Conservation (phyloP, 2,329 filamentous ascomycete genomes). For the Hypoxylon rubiginosum region DNA sequence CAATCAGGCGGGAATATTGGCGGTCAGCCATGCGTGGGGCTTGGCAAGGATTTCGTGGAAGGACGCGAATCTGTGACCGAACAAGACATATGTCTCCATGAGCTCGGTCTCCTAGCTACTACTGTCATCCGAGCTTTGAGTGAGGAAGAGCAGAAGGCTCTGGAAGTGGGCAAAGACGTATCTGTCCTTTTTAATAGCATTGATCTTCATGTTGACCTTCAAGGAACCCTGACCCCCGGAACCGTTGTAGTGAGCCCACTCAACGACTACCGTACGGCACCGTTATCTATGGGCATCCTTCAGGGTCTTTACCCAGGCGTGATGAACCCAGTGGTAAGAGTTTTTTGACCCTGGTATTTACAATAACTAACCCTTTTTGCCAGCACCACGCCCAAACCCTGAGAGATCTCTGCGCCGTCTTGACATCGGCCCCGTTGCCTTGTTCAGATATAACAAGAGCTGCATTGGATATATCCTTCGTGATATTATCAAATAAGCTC, state of each 20-base stretch:
- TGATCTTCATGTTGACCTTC: neutral
- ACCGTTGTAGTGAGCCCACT: conserved; percentile 35
- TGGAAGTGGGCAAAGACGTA: conserved; percentile 43
- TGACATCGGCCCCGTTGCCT: conserved; percentile 25
- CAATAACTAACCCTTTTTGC: conserved; percentile 9
- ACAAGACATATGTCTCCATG: conserved; percentile 48
- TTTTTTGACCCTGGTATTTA: neutral
- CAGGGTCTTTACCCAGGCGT: conserved; percentile 49
- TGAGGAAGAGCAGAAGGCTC: conserved; percentile 46
- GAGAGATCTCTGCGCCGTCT: conserved; percentile 32
- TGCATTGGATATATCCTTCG: conserved; percentile 46
- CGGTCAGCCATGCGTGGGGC: conserved; percentile 22
- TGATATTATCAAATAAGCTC: conserved; percentile 49
- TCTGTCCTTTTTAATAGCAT: conserved; percentile 45
- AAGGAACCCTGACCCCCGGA: neutral
- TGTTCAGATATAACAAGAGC: conserved; percentile 44
- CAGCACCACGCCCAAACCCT: conserved; percentile 43
- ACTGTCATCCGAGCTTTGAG: conserved; percentile 45
- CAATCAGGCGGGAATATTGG: neutral
- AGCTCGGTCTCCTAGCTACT: conserved; percentile 48
- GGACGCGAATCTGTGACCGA: conserved; percentile 18
- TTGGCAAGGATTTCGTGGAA: conserved; percentile 38
- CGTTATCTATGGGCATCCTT: conserved; percentile 50
- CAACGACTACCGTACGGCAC: conserved; percentile 46
- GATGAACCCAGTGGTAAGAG: conserved; percentile 44